Percentiles rank a stretch among this genome's conserved stretches.
Conservation (phyloP, 2,329 filamentous ascomycete species). For the Xylariomycetidae sp. region DNA sequence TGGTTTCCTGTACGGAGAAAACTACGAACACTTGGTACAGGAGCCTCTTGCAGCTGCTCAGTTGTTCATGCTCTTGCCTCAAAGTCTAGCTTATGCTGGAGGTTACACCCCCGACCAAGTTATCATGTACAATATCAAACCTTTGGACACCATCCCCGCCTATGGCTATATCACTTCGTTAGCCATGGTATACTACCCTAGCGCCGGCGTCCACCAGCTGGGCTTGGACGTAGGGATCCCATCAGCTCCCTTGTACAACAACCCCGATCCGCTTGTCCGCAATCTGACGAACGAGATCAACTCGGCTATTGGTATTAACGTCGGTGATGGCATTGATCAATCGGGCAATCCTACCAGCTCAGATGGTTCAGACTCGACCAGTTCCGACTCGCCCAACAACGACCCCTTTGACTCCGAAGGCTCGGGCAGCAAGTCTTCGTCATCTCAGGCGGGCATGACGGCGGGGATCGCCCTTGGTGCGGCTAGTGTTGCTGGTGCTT, state of each 20-base stretch:
- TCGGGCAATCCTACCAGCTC: slow-evolving; percentile 34
- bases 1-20: slow-evolving; percentile 75
- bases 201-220: slow-evolving; percentile 62
- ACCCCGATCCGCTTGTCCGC: slow-evolving; percentile 59
- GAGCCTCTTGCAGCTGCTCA: slow-evolving; percentile 72
- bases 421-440: slow-evolving; percentile 38
- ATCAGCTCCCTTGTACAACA: slow-evolving; percentile 70
- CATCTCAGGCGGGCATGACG: slow-evolving; percentile 58
- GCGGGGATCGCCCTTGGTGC: slow-evolving; percentile 72
- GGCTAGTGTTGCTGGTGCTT: slow-evolving; percentile 74
- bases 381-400: slow-evolving; percentile 24
- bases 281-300: slow-evolving; percentile 80
- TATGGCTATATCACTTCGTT: slow-evolving; percentile 79
- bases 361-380: slow-evolving; percentile 31
- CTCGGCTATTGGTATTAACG: slow-evolving; percentile 66
- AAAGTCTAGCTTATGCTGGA: slow-evolving; percentile 61
- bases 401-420: slow-evolving; percentile 40
- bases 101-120: slow-evolving; percentile 55
- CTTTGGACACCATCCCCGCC: slow-evolving; percentile 65
- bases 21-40: slow-evolving; percentile 76
- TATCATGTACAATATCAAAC: slow-evolving; percentile 66
- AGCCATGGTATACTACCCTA: slow-evolving; percentile 72
- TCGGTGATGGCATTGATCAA: slow-evolving; percentile 39
- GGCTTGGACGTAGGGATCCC: slow-evolving; percentile 66
- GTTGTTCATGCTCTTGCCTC: slow-evolving; percentile 75